Conservation (phyloP, 192 early-diverging fungal genomes). For the Backusella psychrophila region DNA sequence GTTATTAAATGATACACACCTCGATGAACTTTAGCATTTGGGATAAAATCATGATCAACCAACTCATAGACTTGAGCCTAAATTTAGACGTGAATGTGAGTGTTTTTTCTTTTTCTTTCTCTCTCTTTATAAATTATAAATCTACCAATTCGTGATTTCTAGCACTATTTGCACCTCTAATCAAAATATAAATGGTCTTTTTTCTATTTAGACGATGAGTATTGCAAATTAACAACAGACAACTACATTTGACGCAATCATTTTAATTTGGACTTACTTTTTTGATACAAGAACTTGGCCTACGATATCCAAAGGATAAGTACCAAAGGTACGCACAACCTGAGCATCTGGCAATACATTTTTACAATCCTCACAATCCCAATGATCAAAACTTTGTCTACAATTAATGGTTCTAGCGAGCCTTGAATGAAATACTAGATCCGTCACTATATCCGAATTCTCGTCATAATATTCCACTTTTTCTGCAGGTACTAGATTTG, state of each 20-base stretch:
- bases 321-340: neutral
- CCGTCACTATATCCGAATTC: neutral
- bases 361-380: constrained; percentile 2
- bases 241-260: neutral
- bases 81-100: neutral
- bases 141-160: neutral
- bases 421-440: neutral
- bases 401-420: neutral
- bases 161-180: neutral
- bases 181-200: neutral
- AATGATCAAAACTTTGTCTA: neutral
- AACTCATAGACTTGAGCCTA: neutral
- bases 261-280: neutral
- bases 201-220: neutral
- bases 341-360: neutral
- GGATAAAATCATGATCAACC: neutral
- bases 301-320: neutral
- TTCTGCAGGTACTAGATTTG: neutral
- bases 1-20: neutral
- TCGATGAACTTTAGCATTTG: neutral
- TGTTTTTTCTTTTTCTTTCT: no score
- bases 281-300: neutral
- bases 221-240: no score
- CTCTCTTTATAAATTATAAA: neutral
- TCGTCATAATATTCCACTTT: neutral